Percentiles rank a stretch among this genome's conserved stretches.
Conservation (phyloP, 2,329 filamentous ascomycete species). For the Alternaria sp. region DNA sequence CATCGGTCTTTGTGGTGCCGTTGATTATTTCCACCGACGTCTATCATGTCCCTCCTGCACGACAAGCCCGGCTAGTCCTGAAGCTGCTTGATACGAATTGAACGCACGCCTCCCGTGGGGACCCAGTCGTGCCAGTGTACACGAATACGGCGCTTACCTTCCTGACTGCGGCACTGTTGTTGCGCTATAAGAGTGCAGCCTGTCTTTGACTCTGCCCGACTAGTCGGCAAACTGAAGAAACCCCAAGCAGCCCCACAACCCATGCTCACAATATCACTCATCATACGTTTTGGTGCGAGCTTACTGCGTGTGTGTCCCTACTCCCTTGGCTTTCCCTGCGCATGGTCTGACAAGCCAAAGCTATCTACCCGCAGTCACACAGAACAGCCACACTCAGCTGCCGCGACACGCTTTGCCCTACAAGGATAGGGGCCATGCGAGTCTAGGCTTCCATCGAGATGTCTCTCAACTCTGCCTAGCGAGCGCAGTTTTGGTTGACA, state of each 20-base stretch:
- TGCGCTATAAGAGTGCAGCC: background rate
- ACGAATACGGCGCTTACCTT: background rate
- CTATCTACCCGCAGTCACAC: slow-evolving; percentile 4
- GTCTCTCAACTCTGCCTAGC: background rate
- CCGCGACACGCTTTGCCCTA: slow-evolving; percentile 7
- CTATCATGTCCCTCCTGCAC: background rate
- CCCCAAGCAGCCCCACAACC: background rate
- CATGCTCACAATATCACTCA: background rate
- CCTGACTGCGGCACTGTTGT: background rate
- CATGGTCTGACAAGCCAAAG: background rate
- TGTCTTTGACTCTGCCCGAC: background rate
- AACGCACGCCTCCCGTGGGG: background rate
- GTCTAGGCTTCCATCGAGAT: slow-evolving; percentile 10
- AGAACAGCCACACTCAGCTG: slow-evolving; percentile 7
- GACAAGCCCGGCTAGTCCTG: slow-evolving; percentile 5
- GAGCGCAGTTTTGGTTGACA: slow-evolving; percentile 1
- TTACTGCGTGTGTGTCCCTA: background rate
- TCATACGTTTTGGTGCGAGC: background rate
- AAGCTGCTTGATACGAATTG: background rate
- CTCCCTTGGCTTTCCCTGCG: background rate
- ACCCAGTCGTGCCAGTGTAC: background rate
- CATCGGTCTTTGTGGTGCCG: background rate
- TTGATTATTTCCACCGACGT: background rate
- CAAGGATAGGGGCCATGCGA: slow-evolving; percentile 4
- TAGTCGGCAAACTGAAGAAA: background rate